Base-by-base conservation (phyloP, 176 grass and related monocot genomes). In the Dendrocalamus sinicus region DNA sequence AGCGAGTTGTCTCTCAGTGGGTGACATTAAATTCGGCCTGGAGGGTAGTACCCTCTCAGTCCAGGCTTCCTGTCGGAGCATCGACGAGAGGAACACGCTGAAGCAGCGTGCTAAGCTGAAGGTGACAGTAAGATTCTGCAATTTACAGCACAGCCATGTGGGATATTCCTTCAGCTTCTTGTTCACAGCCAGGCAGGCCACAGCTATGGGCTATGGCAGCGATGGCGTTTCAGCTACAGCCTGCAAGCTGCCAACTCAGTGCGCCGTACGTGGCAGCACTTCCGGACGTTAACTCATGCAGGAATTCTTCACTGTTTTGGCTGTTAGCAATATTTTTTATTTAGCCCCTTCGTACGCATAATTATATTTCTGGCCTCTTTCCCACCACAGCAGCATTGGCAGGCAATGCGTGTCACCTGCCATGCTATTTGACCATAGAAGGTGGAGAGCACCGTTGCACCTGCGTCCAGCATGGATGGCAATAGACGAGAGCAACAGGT, bases 11-110 rank as follows among this genome's bases (percentile, higher is more conserved):
- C 82, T 85, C 77, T 81, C 52, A 30, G 83, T 80, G 83, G 88
- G 88, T 89, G 83, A 89, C 76, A 85, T 53, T 85, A 81, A 85
- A 89, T 89, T 85, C 30, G 69, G 57, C 61, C 61, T n/a, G 57
- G 51, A 50, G 40, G 63, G 52, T 35, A 17, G 78, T 82, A 48
- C 79, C 54, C 65, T 22, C 52, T 30, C 66, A 70, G 80, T 32
- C 24, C 71, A 78, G 86, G 45, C 65, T 88, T 77, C 71, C n/a
- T 86, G 83, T 86, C 78, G 53, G 82, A 68, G 79, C 72, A 82
- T 47, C 60, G 44, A 53, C 65, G 77, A 67, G 77, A 68, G 77
- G 52, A 68, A 75, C 60, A 74, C 6, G 71, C 48, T 74, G 51
- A 4, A 46, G 54, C 76, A 80, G 50, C 17, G 68, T 30, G 60